A percentile compares a stretch with the other conserved stretches of the same genome.
Conservation (phyloP, 495 filamentous ascomycete genomes). For the Penicillium samsonianum region DNA sequence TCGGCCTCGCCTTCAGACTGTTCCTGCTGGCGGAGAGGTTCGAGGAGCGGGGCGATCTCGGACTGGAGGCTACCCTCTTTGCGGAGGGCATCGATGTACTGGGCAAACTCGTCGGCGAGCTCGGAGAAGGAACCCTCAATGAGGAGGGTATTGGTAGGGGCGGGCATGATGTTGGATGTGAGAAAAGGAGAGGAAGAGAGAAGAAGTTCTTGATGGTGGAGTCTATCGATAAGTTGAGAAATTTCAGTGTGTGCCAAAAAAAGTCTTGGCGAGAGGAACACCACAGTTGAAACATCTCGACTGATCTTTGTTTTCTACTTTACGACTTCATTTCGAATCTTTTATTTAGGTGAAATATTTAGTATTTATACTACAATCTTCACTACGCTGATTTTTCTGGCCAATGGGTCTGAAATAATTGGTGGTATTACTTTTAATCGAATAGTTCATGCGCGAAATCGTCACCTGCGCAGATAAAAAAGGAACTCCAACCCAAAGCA, state of each 20-base stretch:
- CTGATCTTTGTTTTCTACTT: not conserved
- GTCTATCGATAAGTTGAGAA: conserved; percentile 47
- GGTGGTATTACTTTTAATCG: conserved; percentile 17
- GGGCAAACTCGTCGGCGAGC: conserved; percentile 83
- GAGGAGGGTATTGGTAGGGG: conserved; percentile 64
- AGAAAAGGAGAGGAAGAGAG: conserved; percentile 29
- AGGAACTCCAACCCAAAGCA: conserved; percentile 18
- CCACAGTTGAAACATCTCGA: conserved; percentile 14
- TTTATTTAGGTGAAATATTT: not conserved
- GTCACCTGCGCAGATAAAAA: conserved; percentile 1
- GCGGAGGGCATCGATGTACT: conserved; percentile 70
- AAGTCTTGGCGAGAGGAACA: conserved; percentile 46
- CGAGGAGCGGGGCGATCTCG: conserved; percentile 72
- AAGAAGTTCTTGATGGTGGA: conserved; percentile 45
- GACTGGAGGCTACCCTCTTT: conserved; percentile 61
- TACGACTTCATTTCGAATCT: not conserved
- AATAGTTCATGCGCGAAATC: conserved; percentile 13
- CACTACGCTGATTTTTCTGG: not conserved
- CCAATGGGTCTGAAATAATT: conserved; percentile 3
- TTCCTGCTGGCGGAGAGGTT: conserved; percentile 56
- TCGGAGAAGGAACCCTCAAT: conserved; percentile 91
- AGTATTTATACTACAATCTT: not conserved
- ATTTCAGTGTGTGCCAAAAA: conserved; percentile 51
- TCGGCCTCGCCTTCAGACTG: conserved; percentile 46
- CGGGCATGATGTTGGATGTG: conserved; percentile 47